A percentile compares a stretch with the other conserved stretches of the same genome.
phyloP scores from a whole-genome alignment of 441 rosid genomes.

The Pelargonium australe region DNA sequence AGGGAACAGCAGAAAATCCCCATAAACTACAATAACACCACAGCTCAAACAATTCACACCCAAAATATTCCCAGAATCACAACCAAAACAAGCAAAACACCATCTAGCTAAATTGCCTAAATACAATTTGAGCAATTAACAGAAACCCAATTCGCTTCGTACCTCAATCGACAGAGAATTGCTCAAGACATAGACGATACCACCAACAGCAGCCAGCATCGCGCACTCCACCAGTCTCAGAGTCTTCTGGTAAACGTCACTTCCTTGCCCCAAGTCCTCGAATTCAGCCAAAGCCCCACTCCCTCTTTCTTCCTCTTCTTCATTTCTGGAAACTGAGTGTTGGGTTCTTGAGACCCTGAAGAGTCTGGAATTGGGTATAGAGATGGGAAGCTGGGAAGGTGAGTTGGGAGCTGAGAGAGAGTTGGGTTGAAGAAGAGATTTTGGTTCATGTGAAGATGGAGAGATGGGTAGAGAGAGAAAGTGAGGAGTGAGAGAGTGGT shows the following conservation, averaged over 20 bases:
- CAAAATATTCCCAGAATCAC: too few relatives aligned
- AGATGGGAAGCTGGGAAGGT: background rate
- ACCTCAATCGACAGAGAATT: background rate
- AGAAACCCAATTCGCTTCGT: background rate
- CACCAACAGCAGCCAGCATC: background rate
- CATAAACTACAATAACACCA: too few relatives aligned
- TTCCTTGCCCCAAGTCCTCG: conserved; percentile 3
- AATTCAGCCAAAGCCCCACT: background rate
- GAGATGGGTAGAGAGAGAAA: background rate
- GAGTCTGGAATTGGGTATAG: background rate
- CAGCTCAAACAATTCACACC: too few relatives aligned
- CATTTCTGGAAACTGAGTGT: background rate
- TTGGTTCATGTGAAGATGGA: background rate
- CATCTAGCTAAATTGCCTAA: background rate
- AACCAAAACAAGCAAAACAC: background rate
- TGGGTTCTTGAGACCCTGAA: background rate
- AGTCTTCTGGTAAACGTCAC: background rate
- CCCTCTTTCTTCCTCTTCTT: background rate
- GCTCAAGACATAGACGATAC: background rate
- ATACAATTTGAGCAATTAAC: background rate
- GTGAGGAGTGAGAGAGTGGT: background rate
- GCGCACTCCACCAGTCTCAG: conserved; percentile 7
- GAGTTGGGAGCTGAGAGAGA: background rate
- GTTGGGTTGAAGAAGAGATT: background rate
- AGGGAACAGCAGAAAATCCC: too few relatives aligned